Percentiles rank a stretch among this genome's conserved stretches.
phyloP scores from a whole-genome alignment of 306 rosid species.

The Vicia faba region DNA sequence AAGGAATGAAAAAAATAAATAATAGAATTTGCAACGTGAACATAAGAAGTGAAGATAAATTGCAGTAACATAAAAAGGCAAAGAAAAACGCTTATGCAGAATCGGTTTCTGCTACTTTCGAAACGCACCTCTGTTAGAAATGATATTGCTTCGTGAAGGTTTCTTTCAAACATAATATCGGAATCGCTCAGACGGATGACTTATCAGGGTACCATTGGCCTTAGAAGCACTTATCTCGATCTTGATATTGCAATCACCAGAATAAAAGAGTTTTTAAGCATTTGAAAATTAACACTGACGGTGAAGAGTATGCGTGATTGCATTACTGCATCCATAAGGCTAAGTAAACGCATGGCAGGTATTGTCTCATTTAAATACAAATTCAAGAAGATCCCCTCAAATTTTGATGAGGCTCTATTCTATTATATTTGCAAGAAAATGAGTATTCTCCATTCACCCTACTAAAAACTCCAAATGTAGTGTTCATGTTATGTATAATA shows the following conservation, averaged over 20 bases:
- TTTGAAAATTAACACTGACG: conserved; percentile 48
- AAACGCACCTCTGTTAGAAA: too few relatives aligned
- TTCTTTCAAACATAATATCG: too few relatives aligned
- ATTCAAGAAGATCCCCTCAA: conserved; percentile 63
- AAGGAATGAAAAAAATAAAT: too few relatives aligned
- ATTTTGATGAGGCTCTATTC: conserved; percentile 58
- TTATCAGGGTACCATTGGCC: conserved; percentile 47
- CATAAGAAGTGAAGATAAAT: too few relatives aligned
- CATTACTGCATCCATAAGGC: conserved; percentile 94
- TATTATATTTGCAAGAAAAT: too few relatives aligned
- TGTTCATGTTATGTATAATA: too few relatives aligned
- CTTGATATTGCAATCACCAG: conserved; percentile 54
- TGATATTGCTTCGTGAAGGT: too few relatives aligned
- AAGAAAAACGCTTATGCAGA: too few relatives aligned
- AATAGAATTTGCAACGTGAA: too few relatives aligned
- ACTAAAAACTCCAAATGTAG: conserved; percentile 55
- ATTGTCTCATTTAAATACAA: conserved; percentile 84
- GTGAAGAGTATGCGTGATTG: conserved; percentile 62
- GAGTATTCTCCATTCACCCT: conserved; percentile 61
- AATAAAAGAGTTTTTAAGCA: conserved; percentile 55
- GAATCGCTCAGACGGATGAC: conserved; percentile 52
- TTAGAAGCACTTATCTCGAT: conserved; percentile 57
- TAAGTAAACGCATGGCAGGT: conserved; percentile 98
- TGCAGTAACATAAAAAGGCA: too few relatives aligned
- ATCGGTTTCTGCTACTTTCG: too few relatives aligned